phyloP scores from a whole-genome alignment of 805 yeast genomes.

The Ogataea naganishii region DNA sequence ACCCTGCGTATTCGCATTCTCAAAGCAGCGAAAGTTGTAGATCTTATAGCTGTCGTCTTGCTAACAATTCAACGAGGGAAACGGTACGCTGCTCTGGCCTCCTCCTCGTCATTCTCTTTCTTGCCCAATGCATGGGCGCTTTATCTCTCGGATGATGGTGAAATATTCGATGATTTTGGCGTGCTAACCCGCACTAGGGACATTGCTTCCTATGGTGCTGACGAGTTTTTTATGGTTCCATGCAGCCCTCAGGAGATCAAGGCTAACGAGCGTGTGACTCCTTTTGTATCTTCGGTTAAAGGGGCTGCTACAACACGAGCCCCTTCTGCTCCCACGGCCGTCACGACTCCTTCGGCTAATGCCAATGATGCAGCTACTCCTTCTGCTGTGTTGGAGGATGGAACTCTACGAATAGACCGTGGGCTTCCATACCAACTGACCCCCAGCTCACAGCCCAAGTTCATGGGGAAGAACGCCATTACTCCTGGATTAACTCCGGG shows the following conservation, averaged over 20 bases:
- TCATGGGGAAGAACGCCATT: background rate
- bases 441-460: no score
- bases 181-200: conserved; percentile 62
- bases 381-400: no score
- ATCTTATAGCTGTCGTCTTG: conserved; percentile 48
- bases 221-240: conserved; percentile 69
- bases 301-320: conserved; percentile 20
- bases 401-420: no score
- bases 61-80: conserved; percentile 20
- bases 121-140: conserved; percentile 72
- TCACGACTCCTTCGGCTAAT: no score
- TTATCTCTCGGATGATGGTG: conserved; percentile 85
- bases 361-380: no score
- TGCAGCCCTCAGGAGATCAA: conserved; percentile 40
- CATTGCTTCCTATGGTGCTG: conserved; percentile 66
- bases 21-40: conserved; percentile 35
- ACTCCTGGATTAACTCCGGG: background rate
- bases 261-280: conserved; percentile 44
- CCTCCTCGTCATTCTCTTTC: no score
- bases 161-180: conserved; percentile 89
- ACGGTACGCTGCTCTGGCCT: conserved; percentile 6
- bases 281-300: conserved; percentile 32
- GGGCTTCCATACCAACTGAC: no score
- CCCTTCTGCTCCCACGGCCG: conserved; percentile 4
- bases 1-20: conserved; percentile 19